Evolutionary conservation across 306 rosid species (phyloP).

Genomic region (Rosa rugosa): DNA sequence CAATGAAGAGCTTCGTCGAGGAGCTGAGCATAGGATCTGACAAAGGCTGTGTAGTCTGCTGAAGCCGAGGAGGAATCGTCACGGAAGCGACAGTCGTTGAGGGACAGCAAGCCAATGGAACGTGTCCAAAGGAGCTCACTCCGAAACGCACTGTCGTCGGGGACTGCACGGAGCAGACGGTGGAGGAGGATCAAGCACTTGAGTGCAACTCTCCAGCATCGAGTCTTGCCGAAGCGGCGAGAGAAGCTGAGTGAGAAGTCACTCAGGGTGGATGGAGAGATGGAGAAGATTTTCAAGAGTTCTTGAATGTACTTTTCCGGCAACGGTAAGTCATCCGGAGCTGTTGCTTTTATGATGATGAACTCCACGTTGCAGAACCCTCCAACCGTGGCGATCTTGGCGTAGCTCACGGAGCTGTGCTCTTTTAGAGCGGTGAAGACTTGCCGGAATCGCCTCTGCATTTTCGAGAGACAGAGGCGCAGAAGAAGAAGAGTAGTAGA

Average conservation of each 20-base stretch:
- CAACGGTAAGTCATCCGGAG: slow-evolving; percentile 58
- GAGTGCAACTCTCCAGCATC: slow-evolving; percentile 75
- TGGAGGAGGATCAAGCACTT: slow-evolving; percentile 82
- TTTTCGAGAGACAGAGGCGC: slow-evolving; percentile 15
- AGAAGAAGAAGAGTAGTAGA: background rate
- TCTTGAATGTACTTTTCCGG: slow-evolving; percentile 55
- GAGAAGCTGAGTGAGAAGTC: slow-evolving; percentile 57
- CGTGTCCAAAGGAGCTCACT: slow-evolving; percentile 51
- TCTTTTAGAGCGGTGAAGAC: slow-evolving; percentile 51
- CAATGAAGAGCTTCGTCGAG: slow-evolving; percentile 58
- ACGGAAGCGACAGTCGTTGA: slow-evolving; percentile 53
- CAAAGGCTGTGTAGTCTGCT: slow-evolving; percentile 39
- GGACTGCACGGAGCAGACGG: slow-evolving; percentile 62
- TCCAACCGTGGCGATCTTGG: slow-evolving; percentile 58
- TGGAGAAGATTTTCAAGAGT: slow-evolving; percentile 58
- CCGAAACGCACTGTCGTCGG: slow-evolving; percentile 36
- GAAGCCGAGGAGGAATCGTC: slow-evolving; percentile 39
- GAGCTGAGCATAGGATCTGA: slow-evolving; percentile 57
- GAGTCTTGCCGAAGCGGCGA: slow-evolving; percentile 63
- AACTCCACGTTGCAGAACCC: slow-evolving; percentile 59
- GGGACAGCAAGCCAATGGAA: slow-evolving; percentile 54
- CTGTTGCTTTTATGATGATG: slow-evolving; percentile 60
- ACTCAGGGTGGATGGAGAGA: slow-evolving; percentile 53
- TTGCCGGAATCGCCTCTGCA: slow-evolving; percentile 55
- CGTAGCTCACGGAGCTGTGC: slow-evolving; percentile 49